Evolutionary conservation across 1,284 basidiomycete species (phyloP), one percentile per base, ranked within the genome.

Genomic region (Neolentinus lepideus): DNA sequence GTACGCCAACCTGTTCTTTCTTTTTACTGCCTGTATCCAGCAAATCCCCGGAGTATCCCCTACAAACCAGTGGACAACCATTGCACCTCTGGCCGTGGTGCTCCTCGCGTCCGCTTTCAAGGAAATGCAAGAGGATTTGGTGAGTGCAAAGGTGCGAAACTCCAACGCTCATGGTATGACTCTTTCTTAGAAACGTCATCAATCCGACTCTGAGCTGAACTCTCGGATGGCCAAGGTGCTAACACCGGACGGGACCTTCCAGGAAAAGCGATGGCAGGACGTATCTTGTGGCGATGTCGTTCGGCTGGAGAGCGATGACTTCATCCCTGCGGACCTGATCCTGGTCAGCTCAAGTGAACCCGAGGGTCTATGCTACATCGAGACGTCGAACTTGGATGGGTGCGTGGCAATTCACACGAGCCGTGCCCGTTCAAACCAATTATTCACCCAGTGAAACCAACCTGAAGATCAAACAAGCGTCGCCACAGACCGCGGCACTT

Each of bases 41-140:
- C 97, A 99, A 75, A 95, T 99, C 61, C 97, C 97, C 10, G 91
- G 85, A 63, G 97, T 99, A 4, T 99, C 96, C 1, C 97, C 97
- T 9, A 99, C 96, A 2, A 96, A 98, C 64, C 77, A 76, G 54
- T 99, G 90, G 71, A 99, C 97, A 1, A 99, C 97, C 19, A 97
- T 99, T 65, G 92, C 80, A 1, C 97, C 97, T 3, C 82, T 99
- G 22, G 85, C 80, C 1, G 80, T 94, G 50, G 97, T 99, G 9
- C 75, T 99, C 27, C 79, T 98, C 54, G 97, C 92, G 1, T 94
- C 92, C n/a, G 97, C 95, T 0, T 90, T 96, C 71, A 99, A 99
- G 70, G 97, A 99, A 70, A 79, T 90, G 21, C 89, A 98, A 63
- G 97, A 99, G 73, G 97, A 99, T 69, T 67, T 97, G 62, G 86